Conservation (phyloP, 2,329 filamentous ascomycete species). For the Exophiala alcalophila region DNA sequence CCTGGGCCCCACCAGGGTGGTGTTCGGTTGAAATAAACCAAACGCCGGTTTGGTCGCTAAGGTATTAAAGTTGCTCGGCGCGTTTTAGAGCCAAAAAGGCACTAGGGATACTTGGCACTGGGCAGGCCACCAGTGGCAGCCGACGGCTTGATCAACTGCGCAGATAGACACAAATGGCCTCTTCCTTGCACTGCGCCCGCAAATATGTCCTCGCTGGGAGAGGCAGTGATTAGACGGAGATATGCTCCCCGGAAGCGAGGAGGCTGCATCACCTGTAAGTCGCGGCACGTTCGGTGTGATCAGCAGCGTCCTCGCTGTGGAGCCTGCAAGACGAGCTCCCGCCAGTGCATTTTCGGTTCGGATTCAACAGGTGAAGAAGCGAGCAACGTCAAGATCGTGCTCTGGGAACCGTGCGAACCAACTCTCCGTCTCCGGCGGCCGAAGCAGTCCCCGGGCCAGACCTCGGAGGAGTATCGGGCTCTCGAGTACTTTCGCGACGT, state of each 20-base stretch:
- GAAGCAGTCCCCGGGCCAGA: background rate
- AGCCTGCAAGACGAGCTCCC: background rate
- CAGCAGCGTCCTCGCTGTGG: slow-evolving; percentile 4
- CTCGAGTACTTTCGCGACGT: slow-evolving; percentile 7
- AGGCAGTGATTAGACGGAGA: background rate
- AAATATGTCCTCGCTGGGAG: no score
- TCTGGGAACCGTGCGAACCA: slow-evolving; percentile 1
- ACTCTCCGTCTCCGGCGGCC: background rate
- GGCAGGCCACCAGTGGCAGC: no score
- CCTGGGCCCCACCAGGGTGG: no score
- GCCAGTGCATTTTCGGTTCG: slow-evolving; percentile 3
- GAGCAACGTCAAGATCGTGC: background rate
- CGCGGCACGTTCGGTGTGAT: slow-evolving; percentile 8
- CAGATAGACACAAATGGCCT: no score
- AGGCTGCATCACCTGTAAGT: slow-evolving; percentile 3
- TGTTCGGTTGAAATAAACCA: no score
- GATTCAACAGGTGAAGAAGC: background rate
- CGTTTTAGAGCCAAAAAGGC: no score
- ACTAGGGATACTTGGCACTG: no score
- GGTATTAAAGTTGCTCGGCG: no score
- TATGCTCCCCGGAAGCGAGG: slow-evolving; percentile 4
- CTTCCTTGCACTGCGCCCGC: no score
- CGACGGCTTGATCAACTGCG: no score
- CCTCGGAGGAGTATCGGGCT: background rate
- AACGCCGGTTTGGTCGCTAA: no score